Evolutionary conservation across 768 basidiomycete genomes (phyloP), one percentile per base, ranked within the genome.

Genomic region (Chalciporus sphaerocephalus): DNA sequence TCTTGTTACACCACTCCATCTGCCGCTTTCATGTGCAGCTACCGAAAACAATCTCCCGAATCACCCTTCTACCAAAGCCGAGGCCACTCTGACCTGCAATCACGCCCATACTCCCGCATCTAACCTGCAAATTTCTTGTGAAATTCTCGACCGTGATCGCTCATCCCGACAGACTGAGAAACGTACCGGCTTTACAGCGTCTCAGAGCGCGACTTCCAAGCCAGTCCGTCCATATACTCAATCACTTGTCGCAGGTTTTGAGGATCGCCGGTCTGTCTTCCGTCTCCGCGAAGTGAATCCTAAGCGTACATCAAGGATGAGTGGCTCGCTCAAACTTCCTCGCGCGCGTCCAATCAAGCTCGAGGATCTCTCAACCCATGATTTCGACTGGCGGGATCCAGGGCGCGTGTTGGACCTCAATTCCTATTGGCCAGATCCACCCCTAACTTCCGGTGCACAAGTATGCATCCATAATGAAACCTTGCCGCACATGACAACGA

Each of bases 301-400:
- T n/a, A 37, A 48, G 15, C 33, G 46, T 33, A 33, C 34, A 12
- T 4, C 44, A 38, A 33, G 27, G 37, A 48, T 21, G 35, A 9
- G 24, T 17, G 22, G 15, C 41, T 39, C 35, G 13, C 23, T 17
- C 38, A 46, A 20, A 11, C 30, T 11, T 37, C 24, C 43, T 44
- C 37, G 38, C 28, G 50, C 35, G 12, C 30, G 21, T 23, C 50
- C 50, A 32, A 44, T 65, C 45, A 55, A 60, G 39, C 51, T 54
- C 20, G 55, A 60, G 21, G 38, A 50, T 20, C 42, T 69, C 34
- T 52, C 50, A 21, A 55, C 59, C 9, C 40, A 51, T 32, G 68
- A 68, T 40, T 52, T 58, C 10, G 46, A 34, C 30, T 57, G 55
- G 42, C 42, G 33, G 22, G 65, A 68, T 48, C 59, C 62, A 22